Evolutionary conservation across 2,329 filamentous ascomycete genomes (phyloP), one percentile per base, ranked within the genome.

Genomic region (Fusarium sp.): DNA sequence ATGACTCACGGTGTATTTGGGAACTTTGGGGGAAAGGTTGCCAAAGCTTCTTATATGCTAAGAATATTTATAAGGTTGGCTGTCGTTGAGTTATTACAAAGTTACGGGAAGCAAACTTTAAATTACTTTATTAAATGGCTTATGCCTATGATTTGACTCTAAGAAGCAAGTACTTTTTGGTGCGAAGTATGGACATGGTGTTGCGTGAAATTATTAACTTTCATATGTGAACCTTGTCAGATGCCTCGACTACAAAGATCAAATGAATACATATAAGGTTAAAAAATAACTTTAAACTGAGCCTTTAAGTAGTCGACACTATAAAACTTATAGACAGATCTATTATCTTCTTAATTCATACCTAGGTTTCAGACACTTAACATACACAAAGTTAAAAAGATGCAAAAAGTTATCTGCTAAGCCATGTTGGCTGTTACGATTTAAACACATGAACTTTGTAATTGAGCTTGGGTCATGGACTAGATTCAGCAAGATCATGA

Each of bases 251-350:
- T 0, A 46, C 5, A 10, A 8, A 21, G 0, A 10, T 6, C 2
- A 7, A 19, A 21, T 25, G 28, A 15, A 7, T 3, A 21, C 9
- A 3, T 0, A 0, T 0, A 7, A 11, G 9, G 9, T 1, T 5
- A 30, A 11, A 7, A 10, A 3, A 3, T 2, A 16, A 21, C 6
- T 21, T 30, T 2, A 2, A 16, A 13, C 18, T 21, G 0, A 28
- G 8, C 11, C 6, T 25, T 19, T 5, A 8, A 5, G 10, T 18
- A 12, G 10, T 18, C 6, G 5, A 25, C 1, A 5, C 16, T 6
- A 44, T 12, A 25, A 25, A 44, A 9, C 10, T 18, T 19, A 5
- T 18, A 9, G 9, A 37, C 16, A 18, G 6, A 11, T 18, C n/a
- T 8, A 6, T 11, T 44, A 10, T 25, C 4, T 13, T 18, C 9